Conservation (phyloP, 331 rosid species). For the Malus hybrid region DNA sequence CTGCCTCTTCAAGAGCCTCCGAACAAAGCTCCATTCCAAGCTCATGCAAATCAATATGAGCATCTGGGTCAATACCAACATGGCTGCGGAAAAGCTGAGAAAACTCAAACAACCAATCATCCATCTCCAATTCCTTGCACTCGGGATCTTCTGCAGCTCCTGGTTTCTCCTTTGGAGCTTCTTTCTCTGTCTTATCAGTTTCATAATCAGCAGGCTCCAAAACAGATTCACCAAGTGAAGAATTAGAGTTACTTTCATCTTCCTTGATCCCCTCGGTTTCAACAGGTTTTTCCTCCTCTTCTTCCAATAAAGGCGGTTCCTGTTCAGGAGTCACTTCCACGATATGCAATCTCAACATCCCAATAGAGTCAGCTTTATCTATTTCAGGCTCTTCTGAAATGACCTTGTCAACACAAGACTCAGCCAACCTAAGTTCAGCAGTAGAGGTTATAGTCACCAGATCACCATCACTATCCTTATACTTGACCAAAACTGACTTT, state of each 20-base stretch:
- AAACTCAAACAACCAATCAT: conserved; percentile 95
- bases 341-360: conserved; percentile 73
- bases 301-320: conserved; percentile 86
- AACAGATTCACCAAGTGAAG: conserved; percentile 61
- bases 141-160: conserved; percentile 59
- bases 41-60: conserved; percentile 92
- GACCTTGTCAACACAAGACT: conserved; percentile 58
- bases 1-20: conserved; percentile 94
- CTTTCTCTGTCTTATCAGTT: conserved; percentile 52
- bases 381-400: conserved; percentile 42
- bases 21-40: conserved; percentile 98
- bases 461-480: conserved; percentile 87
- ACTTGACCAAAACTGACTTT: conserved; percentile 80
- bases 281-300: conserved; percentile 72
- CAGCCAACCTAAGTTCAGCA: conserved; percentile 79
- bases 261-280: conserved; percentile 57
- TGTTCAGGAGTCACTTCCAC: conserved; percentile 93
- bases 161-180: conserved; percentile 52
- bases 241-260: conserved; percentile 51
- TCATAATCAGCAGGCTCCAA: conserved; percentile 47
- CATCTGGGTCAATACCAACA: conserved; percentile 94
- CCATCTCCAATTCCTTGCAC: conserved; percentile 94
- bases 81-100: conserved; percentile 95
- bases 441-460: conserved; percentile 88
- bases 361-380: conserved; percentile 45